A percentile compares a stretch with the other conserved stretches of the same genome.
Evolutionary conservation across 805 yeast species (phyloP).

Genomic region (Metschnikowia lachancei): DNA sequence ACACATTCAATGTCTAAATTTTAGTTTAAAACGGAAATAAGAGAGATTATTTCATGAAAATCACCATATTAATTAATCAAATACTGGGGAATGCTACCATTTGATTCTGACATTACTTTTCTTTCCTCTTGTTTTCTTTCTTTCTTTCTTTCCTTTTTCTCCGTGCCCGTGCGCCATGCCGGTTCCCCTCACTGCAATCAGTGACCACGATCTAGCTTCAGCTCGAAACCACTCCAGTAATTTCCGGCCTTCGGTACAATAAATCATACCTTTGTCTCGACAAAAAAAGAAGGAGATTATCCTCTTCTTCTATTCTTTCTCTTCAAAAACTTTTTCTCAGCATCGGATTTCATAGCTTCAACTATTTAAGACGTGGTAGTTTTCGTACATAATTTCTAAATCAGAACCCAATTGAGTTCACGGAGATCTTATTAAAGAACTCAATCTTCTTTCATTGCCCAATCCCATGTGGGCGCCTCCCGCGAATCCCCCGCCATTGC

Average conservation of each 20-base stretch:
- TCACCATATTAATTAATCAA: too few relatives aligned
- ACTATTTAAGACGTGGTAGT: not conserved
- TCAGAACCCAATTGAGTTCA: not conserved
- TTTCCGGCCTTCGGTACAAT: not conserved
- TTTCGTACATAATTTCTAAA: not conserved
- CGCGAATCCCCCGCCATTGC: slow-evolving; percentile 10
- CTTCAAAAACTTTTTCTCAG: not conserved
- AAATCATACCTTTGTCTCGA: not conserved
- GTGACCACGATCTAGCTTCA: not conserved
- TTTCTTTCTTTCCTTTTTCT: not conserved
- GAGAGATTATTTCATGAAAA: too few relatives aligned
- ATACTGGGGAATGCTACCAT: too few relatives aligned
- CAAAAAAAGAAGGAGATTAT: not conserved
- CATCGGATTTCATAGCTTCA: not conserved
- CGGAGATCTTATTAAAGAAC: not conserved
- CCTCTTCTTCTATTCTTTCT: not conserved
- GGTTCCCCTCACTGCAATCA: too few relatives aligned
- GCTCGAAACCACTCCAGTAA: not conserved
- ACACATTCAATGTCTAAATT: too few relatives aligned
- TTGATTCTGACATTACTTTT: too few relatives aligned
- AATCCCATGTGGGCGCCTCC: slow-evolving; percentile 1
- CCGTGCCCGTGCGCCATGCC: too few relatives aligned
- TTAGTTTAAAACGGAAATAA: too few relatives aligned
- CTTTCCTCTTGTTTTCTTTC: too few relatives aligned
- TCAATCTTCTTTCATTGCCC: not conserved